Percentiles rank a stretch among this genome's conserved stretches.
Evolutionary conservation across 495 filamentous ascomycete genomes (phyloP).

Genomic region (Penicillium crystallinum): DNA sequence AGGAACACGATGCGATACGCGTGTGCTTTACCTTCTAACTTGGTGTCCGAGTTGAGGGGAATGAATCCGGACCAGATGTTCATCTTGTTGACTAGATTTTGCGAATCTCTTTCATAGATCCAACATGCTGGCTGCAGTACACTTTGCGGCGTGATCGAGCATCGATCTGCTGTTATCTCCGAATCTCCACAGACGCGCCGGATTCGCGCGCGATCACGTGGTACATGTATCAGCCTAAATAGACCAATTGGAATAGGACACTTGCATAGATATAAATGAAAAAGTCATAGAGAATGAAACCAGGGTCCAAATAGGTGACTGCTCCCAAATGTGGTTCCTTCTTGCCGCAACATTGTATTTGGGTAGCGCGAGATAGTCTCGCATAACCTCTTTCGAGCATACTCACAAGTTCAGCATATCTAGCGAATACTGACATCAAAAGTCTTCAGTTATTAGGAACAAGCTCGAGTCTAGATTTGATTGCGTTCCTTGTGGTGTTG

Average conservation of each 20-base stretch:
- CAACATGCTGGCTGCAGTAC: not conserved
- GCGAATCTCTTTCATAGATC: not conserved
- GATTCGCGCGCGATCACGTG: conserved; percentile 15
- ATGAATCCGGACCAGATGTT: conserved; percentile 38
- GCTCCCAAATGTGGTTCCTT: no score
- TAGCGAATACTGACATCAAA: no score
- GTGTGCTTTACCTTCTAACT: conserved; percentile 31
- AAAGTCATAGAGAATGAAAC: no score
- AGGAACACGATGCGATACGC: conserved; percentile 3
- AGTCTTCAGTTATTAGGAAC: no score
- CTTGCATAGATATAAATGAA: no score
- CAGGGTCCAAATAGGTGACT: no score
- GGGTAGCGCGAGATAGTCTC: no score
- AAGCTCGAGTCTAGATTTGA: not conserved
- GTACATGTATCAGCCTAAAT: not conserved
- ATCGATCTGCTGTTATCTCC: conserved; percentile 4
- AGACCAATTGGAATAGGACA: not conserved
- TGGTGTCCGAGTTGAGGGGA: conserved; percentile 22
- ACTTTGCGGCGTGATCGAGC: not conserved
- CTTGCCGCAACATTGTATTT: no score
- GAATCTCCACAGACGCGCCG: conserved; percentile 9
- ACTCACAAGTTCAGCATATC: no score
- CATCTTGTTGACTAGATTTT: conserved; percentile 22
- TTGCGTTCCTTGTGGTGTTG: not conserved
- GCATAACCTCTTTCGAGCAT: no score